Evolutionary conservation across 768 basidiomycete genomes (phyloP).

Genomic region (Paxillus involutus): DNA sequence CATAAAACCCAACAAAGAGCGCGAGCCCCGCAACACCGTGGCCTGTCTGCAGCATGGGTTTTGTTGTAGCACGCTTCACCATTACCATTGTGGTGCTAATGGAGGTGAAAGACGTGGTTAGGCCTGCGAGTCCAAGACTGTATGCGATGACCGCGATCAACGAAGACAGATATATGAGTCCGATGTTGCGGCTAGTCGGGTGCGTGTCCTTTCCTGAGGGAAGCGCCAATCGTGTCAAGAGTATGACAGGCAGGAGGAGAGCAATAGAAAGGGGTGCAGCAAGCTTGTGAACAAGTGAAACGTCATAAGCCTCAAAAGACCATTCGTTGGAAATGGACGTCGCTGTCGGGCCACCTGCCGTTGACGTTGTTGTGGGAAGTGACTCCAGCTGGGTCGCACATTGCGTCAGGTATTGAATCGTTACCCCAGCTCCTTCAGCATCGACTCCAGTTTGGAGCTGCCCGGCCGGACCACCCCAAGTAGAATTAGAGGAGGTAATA

Average conservation of each 20-base stretch:
- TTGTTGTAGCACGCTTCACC: constrained; percentile 33
- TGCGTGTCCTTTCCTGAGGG: constrained; percentile 31
- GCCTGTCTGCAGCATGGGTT: constrained; percentile 47
- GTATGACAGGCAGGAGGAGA: constrained; percentile 41
- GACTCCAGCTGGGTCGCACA: constrained; percentile 50
- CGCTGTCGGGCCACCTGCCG: constrained; percentile 11
- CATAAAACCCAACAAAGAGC: constrained; percentile 64
- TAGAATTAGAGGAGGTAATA: constrained; percentile 50
- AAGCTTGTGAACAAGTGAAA: constrained; percentile 47
- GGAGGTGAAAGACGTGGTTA: constrained; percentile 63
- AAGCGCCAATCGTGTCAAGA: constrained; percentile 42
- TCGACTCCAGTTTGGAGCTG: constrained; percentile 57
- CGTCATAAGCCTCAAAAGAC: constrained; percentile 35
- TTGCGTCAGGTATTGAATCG: constrained; percentile 52
- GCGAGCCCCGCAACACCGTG: constrained; percentile 68
- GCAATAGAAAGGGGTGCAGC: constrained; percentile 49
- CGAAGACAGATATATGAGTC: constrained; percentile 36
- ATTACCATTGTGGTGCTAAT: constrained; percentile 32
- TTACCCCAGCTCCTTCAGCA: constrained; percentile 70
- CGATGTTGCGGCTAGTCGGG: constrained; percentile 21
- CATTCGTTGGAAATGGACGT: constrained; percentile 20
- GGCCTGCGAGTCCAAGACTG: constrained; percentile 60
- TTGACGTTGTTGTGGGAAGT: constrained; percentile 22
- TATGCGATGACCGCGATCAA: constrained; percentile 49
- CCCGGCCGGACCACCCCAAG: constrained; percentile 72